phyloP scores from a whole-genome alignment of 192 early-diverging fungal genomes.

The Tieghemiomyces parasiticus region DNA sequence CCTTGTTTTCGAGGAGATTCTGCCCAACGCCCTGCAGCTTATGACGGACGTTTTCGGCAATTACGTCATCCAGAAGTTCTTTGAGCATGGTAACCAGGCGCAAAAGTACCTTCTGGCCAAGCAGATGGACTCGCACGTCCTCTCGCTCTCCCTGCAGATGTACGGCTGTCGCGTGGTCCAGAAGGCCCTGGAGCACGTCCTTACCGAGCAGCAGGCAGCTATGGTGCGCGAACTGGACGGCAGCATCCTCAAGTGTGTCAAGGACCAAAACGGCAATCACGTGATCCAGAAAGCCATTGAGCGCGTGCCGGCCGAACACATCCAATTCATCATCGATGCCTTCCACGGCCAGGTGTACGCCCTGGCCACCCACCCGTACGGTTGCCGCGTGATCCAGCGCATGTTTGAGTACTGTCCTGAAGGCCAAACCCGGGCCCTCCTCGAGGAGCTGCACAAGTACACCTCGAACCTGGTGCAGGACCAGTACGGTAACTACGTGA shows the following conservation, averaged over 20 bases:
- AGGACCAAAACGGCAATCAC: slow-evolving; percentile 99
- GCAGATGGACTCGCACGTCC: slow-evolving; percentile 93
- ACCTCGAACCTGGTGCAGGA: slow-evolving; percentile 89
- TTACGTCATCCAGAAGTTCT: slow-evolving; percentile 99
- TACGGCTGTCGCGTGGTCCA: slow-evolving; percentile 99
- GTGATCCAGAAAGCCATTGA: slow-evolving; percentile 99
- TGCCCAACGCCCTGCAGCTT: slow-evolving; percentile 76
- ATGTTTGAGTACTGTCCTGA: slow-evolving; percentile 99
- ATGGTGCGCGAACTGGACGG: slow-evolving; percentile 89
- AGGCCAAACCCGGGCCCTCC: slow-evolving; percentile 58
- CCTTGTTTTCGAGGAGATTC: slow-evolving; percentile 91
- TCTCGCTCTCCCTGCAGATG: slow-evolving; percentile 93
- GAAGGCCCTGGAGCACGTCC: slow-evolving; percentile 92
- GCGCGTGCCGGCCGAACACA: slow-evolving; percentile 81
- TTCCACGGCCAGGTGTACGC: slow-evolving; percentile 95
- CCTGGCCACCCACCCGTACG: slow-evolving; percentile 95
- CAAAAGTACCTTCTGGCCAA: slow-evolving; percentile 87
- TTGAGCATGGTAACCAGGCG: slow-evolving; percentile 90
- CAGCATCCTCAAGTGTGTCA: slow-evolving; percentile 94
- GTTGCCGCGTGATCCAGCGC: slow-evolving; percentile 95
- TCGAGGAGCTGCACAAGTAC: slow-evolving; percentile 90
- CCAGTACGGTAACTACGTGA: slow-evolving; percentile 99
- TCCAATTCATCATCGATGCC: slow-evolving; percentile 92
- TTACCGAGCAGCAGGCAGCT: slow-evolving; percentile 76
- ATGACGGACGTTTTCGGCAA: slow-evolving; percentile 99